Conservation (phyloP, 2,329 filamentous ascomycete genomes). For the Fusarium subtropicale region DNA sequence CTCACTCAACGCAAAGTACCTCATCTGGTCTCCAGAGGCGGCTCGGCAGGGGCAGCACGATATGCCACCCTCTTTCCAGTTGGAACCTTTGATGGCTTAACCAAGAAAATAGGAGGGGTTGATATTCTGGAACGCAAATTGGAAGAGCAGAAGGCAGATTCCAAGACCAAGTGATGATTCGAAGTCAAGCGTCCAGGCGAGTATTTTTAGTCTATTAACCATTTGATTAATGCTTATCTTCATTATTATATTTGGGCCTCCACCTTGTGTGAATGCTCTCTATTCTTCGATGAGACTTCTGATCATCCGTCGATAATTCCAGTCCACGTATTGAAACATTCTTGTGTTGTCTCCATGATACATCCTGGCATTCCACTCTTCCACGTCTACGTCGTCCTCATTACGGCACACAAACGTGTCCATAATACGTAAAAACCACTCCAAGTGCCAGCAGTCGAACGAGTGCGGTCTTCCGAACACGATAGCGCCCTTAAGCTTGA, state of each 20-base stretch:
- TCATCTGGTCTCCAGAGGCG: conserved; percentile 20
- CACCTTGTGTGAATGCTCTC: background rate
- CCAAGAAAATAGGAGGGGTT: conserved; percentile 29
- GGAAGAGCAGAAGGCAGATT: background rate
- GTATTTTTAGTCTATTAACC: background rate
- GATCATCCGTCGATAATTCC: background rate
- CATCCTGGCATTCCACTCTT: background rate
- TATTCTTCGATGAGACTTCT: background rate
- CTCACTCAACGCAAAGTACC: conserved; percentile 35
- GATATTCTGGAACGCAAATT: conserved; percentile 32
- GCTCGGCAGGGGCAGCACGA: conserved; percentile 7
- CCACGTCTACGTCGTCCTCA: background rate
- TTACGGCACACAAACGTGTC: background rate
- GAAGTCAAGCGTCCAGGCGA: rapidly evolving
- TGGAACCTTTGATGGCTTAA: conserved; percentile 7
- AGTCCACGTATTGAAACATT: background rate
- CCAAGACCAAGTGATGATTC: background rate
- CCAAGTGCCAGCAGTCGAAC: background rate
- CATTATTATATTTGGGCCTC: rapidly evolving
- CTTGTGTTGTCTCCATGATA: background rate
- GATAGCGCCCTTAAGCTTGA: background rate
- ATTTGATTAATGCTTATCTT: background rate
- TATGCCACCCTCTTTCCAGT: conserved; percentile 21
- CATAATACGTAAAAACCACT: background rate
- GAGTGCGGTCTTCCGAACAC: conserved; percentile 7